Evolutionary conservation across 106 monocot species (phyloP).

Genomic region (Xerophyta viscosa): DNA sequence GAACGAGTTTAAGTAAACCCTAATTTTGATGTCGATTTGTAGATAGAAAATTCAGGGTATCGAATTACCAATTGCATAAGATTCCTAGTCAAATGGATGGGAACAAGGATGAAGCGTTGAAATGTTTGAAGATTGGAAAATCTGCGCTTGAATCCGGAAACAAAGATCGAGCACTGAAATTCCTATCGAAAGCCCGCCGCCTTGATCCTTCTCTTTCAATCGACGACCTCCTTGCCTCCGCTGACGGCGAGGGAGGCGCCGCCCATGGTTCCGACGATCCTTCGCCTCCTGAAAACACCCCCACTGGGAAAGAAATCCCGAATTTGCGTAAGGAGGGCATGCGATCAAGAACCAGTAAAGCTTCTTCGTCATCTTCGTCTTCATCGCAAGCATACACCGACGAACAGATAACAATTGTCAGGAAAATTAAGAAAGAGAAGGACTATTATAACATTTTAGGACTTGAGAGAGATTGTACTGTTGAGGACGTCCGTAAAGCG

Average conservation of each 20-base stretch:
- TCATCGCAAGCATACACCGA: constrained; percentile 48
- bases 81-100: constrained; percentile 54
- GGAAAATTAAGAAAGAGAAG: constrained; percentile 74
- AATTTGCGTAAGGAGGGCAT: not conserved
- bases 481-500: constrained; percentile 84
- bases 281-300: not conserved
- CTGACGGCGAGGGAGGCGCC: constrained; percentile 6
- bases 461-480: constrained; percentile 56
- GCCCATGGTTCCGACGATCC: constrained; percentile 8
- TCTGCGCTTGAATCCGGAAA: constrained; percentile 61
- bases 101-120: constrained; percentile 92
- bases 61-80: not conserved
- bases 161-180: constrained; percentile 57
- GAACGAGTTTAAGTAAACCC: not conserved
- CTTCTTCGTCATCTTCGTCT: constrained; percentile 7
- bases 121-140: constrained; percentile 72
- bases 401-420: constrained; percentile 67
- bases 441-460: constrained; percentile 92
- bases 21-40: not conserved
- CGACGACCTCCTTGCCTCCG: constrained; percentile 47
- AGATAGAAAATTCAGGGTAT: not conserved
- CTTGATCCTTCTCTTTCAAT: constrained; percentile 74
- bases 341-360: not conserved
- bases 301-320: constrained; percentile 6
- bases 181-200: constrained; percentile 72